Evolutionary conservation across 352 stramenopile genomes (phyloP).

Genomic region (Blastocystis sp.): DNA sequence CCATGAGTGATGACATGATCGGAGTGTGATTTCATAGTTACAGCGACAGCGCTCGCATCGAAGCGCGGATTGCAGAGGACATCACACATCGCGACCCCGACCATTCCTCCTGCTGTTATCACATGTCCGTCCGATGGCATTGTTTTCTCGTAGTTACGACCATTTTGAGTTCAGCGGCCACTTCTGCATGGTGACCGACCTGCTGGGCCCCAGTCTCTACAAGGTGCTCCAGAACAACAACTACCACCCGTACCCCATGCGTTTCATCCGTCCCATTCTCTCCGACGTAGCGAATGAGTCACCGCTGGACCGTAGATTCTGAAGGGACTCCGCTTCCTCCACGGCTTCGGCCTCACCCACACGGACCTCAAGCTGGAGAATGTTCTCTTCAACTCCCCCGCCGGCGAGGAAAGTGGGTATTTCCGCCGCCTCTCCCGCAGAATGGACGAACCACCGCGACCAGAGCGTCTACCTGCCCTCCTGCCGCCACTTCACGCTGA

Average conservation of each 20-base stretch:
- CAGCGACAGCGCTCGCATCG: background rate
- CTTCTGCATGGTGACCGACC: conserved; percentile 91
- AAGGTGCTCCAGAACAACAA: conserved; percentile 90
- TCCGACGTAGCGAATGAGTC: conserved; percentile 61
- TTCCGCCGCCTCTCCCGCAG: background rate
- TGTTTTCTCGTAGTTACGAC: conserved; percentile 12
- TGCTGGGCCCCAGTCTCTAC: conserved; percentile 84
- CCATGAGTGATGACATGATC: background rate
- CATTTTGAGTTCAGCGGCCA: conserved; percentile 67
- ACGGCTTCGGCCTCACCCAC: conserved; percentile 86
- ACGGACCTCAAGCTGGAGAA: conserved; percentile 96
- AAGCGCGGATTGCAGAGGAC: background rate
- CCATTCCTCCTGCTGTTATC: background rate
- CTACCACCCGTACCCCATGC: conserved; percentile 82
- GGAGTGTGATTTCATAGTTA: background rate
- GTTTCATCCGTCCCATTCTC: conserved; percentile 61
- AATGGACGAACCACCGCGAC: background rate
- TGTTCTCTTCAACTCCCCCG: conserved; percentile 68
- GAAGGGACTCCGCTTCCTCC: conserved; percentile 84
- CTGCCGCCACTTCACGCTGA: conserved; percentile 63
- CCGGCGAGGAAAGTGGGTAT: background rate
- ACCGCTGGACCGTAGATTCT: conserved; percentile 79
- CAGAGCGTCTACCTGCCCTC: background rate
- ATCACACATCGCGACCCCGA: background rate
- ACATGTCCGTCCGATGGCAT: background rate